Base-by-base conservation (phyloP, 441 rosid genomes). In the Syzygium malaccense region DNA sequence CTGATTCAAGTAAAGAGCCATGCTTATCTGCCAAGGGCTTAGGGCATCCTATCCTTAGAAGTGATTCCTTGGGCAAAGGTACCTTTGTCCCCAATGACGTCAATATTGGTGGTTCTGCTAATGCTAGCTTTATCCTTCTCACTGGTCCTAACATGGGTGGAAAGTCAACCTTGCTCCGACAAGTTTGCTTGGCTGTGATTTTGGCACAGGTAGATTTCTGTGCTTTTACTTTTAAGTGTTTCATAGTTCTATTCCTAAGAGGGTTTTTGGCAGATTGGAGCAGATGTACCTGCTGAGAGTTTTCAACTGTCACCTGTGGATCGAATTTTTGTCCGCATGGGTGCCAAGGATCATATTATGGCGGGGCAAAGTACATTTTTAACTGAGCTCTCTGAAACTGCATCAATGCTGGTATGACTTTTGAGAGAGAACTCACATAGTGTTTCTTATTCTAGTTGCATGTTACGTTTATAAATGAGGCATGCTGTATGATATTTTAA, bases 141-240 rank as follows among this genome's bases (percentile, higher is more conserved):
- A 96, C 99, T 37, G 99, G 99, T 92, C 99, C 99, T 87, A 98
- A 98, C 92, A 98, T 98, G 99, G 99, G 99, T 89, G 99, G 99
- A 89, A 98, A 98, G 92, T 98, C 99, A 86, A 98, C 99, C 86
- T 98, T 98, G 91, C 99, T 98, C 90, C 99, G 99, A 66, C 99
- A 98, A 95, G 98, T 97, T 91, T 97, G 99, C 93, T 93, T 98
- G 92, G 95, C 98, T 88, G 96, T 96, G 87, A 95, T 98, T 91
- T 91, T 98, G 91, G 98, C 99, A 86, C 99, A 97, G 97, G 99
- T 98, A 91, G 75, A 26, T 64, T 87, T 85, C 60, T 75, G 49
- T 88, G 86, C 58, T 71, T 86, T 49, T 88, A 49, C 83, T 87
- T 55, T 53, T 45, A 88, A 88, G 79, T 87, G 89, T 89, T 79